phyloP scores from a whole-genome alignment of 2,329 filamentous ascomycete genomes.

The Fusarium mangiferae region DNA sequence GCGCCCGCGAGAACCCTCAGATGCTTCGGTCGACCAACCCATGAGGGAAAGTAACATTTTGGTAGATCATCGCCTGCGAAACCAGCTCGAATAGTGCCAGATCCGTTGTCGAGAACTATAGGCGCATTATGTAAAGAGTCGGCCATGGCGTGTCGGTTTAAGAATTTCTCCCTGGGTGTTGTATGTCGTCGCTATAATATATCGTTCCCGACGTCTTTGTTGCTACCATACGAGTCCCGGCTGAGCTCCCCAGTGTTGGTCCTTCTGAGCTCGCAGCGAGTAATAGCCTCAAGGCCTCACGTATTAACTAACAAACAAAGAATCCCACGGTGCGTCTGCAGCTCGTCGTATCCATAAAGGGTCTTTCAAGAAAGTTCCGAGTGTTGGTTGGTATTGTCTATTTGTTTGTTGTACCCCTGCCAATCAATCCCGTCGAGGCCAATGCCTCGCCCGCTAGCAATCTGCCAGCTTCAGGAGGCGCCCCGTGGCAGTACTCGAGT shows the following conservation, averaged over 20 bases:
- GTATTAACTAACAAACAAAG: constrained; percentile 9
- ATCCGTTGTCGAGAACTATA: constrained; percentile 99
- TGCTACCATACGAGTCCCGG: constrained; percentile 27
- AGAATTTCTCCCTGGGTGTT: constrained; percentile 2
- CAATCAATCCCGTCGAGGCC: constrained; percentile 16
- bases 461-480: constrained; percentile 43
- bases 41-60: constrained; percentile 97
- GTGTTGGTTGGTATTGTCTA: constrained; percentile 37
- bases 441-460: constrained; percentile 41
- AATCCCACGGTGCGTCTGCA: constrained; percentile 10
- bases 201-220: constrained; percentile 34
- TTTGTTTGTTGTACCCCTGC: constrained; percentile 38
- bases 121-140: constrained; percentile 91
- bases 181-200: constrained; percentile 25
- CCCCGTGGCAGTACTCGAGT: constrained; percentile 38
- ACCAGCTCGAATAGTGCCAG: constrained; percentile 94
- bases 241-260: constrained; percentile 31
- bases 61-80: constrained; percentile 96
- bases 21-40: constrained; percentile 96
- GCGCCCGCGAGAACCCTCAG: constrained; percentile 94
- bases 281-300: constrained; percentile 14
- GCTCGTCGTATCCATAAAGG: constrained; percentile 38
- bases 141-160: constrained; percentile 54
- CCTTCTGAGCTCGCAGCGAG: constrained; percentile 34
- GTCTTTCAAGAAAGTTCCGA: constrained; percentile 13